A percentile compares a stretch with the other conserved stretches of the same genome.
These are phyloP conservation scores for Hanseniaspora pseudoguilliermondii DNA, from an alignment of 805 yeast species.

Conservation along the genomic window DNA sequence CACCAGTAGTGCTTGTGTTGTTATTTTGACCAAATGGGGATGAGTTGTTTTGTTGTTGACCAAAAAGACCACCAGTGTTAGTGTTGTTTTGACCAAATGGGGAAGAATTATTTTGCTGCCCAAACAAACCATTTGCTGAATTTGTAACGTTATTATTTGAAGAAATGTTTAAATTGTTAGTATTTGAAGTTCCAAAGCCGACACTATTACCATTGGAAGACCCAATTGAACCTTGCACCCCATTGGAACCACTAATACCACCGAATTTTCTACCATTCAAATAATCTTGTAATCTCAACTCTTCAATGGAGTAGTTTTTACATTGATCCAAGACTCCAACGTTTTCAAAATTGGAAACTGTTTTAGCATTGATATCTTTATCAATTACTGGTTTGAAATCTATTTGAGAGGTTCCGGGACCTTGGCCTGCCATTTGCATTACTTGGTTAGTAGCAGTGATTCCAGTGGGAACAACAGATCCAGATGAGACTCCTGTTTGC, in stretches of 20 bases:
- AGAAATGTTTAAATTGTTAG: slow-evolving; percentile 8
- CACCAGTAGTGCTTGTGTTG: slow-evolving; percentile 19
- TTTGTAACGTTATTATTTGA: slow-evolving; percentile 13
- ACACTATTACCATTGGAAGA: slow-evolving; percentile 16
- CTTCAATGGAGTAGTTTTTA: slow-evolving; percentile 68
- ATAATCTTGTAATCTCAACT: slow-evolving; percentile 80
- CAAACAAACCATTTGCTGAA: slow-evolving; percentile 25
- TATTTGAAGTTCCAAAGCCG: slow-evolving; percentile 12
- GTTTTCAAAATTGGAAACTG: slow-evolving; percentile 51
- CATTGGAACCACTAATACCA: slow-evolving; percentile 25
- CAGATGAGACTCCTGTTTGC: slow-evolving; percentile 29
- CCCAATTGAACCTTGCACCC: slow-evolving; percentile 27
- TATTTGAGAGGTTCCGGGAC: slow-evolving; percentile 50
- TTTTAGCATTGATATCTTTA: slow-evolving; percentile 50
- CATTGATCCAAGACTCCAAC: slow-evolving; percentile 88
- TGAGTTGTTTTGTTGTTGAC: slow-evolving; percentile 22
- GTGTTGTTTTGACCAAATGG: slow-evolving; percentile 22
- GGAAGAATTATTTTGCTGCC: slow-evolving; percentile 20
- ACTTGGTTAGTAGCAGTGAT: slow-evolving; percentile 10
- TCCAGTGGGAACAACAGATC: slow-evolving; percentile 20
- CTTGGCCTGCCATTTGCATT: slow-evolving; percentile 16
- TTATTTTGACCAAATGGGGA: slow-evolving; percentile 23
- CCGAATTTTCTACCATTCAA: slow-evolving; percentile 38
- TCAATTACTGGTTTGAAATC: slow-evolving; percentile 63
- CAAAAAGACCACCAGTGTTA: slow-evolving; percentile 29